phyloP scores from a whole-genome alignment of 202 grass and related monocot genomes.

The Schoenoplectus tabernaemontani region DNA sequence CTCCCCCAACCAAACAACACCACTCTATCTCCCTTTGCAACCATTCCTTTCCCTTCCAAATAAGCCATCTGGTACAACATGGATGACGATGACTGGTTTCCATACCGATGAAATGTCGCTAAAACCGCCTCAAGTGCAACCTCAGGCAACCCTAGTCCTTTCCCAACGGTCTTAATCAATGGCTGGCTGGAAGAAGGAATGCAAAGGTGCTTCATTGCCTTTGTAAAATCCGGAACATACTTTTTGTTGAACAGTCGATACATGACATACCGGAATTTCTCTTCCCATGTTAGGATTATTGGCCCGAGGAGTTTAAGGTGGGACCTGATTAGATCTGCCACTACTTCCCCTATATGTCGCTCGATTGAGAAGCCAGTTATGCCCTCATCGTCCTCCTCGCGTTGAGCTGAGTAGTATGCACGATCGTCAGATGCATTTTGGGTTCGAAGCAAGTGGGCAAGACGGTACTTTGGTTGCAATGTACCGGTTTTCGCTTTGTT shows the following conservation, averaged over 20 bases:
- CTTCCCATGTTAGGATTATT: constrained; percentile 50
- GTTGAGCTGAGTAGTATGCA: constrained; percentile 41
- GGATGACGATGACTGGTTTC: constrained; percentile 74
- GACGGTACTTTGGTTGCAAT: constrained; percentile 31
- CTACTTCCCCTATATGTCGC: constrained; percentile 31
- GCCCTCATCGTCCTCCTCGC: constrained; percentile 55
- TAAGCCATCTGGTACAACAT: constrained; percentile 81
- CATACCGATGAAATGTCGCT: constrained; percentile 61
- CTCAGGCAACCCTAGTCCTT: constrained; percentile 49
- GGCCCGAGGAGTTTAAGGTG: constrained; percentile 37
- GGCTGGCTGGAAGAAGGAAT: constrained; percentile 49
- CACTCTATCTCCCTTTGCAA: constrained; percentile 37
- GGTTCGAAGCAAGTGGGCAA: constrained; percentile 40
- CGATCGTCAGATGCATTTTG: constrained; percentile 36
- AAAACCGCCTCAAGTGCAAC: constrained; percentile 57
- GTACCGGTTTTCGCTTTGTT: neutral
- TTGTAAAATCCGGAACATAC: constrained; percentile 39
- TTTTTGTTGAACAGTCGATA: neutral
- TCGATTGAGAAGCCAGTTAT: constrained; percentile 62
- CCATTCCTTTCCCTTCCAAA: constrained; percentile 43
- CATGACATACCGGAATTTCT: constrained; percentile 34
- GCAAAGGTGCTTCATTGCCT: constrained; percentile 54
- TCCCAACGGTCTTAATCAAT: constrained; percentile 50
- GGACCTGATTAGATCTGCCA: constrained; percentile 37
- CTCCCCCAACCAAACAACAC: constrained; percentile 67